Percentiles rank a stretch among this genome's conserved stretches.
phyloP scores from a whole-genome alignment of 129 eudicot species.

The Escallonia rubra region DNA sequence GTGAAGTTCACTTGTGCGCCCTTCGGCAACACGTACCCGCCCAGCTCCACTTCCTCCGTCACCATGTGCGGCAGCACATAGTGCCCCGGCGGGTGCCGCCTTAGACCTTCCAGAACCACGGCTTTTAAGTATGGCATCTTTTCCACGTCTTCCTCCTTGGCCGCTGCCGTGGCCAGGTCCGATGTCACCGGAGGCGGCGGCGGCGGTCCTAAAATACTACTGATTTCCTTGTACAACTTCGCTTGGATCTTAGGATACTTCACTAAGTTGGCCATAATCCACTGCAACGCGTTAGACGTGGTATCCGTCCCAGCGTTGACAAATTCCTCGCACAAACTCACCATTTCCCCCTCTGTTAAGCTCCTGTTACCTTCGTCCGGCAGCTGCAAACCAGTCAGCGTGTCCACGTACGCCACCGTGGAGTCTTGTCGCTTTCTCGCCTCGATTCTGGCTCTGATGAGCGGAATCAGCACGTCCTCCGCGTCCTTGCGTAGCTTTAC shows the following conservation, averaged over 20 bases:
- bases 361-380: conserved; percentile 31
- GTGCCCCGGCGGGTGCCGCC: no score
- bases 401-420: conserved; percentile 52
- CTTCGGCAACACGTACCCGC: no score
- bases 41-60: no score
- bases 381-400: conserved; percentile 28
- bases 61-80: no score
- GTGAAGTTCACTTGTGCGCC: no score
- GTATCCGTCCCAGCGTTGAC: conserved; percentile 57
- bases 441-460: no score
- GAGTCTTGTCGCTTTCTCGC: no score
- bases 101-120: no score
- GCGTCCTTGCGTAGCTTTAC: no score
- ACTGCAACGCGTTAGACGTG: conserved; percentile 57
- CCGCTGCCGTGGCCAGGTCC: no score
- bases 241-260: conserved; percentile 27
- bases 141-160: conserved; percentile 18
- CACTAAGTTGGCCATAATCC: conserved; percentile 74
- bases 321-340: conserved; percentile 43
- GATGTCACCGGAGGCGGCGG: neutral
- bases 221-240: neutral
- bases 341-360: conserved; percentile 33
- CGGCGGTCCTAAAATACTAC: neutral
- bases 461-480: no score
- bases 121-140: conserved; percentile 19